Conservation (phyloP, 2,329 filamentous ascomycete species). For the Pseudovirgaria hyperparasitica region DNA sequence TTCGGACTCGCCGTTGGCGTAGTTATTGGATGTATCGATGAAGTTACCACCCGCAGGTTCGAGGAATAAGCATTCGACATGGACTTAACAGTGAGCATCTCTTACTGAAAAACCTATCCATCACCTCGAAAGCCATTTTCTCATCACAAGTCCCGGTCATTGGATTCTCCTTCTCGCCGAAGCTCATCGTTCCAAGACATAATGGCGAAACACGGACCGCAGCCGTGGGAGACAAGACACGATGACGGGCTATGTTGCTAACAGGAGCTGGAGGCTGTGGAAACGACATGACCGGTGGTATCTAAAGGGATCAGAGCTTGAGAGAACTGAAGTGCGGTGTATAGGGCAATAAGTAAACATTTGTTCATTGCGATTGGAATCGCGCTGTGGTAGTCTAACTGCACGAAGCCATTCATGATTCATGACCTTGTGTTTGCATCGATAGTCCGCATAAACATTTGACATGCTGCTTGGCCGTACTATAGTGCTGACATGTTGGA, state of each 20-base stretch:
- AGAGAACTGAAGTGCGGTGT: too few species aligned
- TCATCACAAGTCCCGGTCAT: constrained; percentile 34
- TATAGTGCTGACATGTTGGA: too few species aligned
- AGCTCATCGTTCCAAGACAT: constrained; percentile 43
- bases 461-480: too few species aligned
- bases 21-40: constrained; percentile 38
- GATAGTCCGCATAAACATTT: too few species aligned
- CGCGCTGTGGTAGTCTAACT: too few species aligned
- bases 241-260: constrained; percentile 37
- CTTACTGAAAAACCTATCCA: constrained; percentile 34
- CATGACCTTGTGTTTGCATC: too few species aligned
- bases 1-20: constrained; percentile 37
- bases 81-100: too few species aligned
- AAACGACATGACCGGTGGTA: too few species aligned
- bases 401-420: too few species aligned
- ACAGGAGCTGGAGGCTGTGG: constrained; percentile 15
- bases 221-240: constrained; percentile 38
- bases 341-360: too few species aligned
- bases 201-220: constrained; percentile 40
- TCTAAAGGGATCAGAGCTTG: too few species aligned
- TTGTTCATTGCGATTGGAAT: too few species aligned
- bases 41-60: constrained; percentile 44
- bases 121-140: constrained; percentile 30
- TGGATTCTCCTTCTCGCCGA: constrained; percentile 28
- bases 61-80: constrained; percentile 2